Percentiles rank a stretch among this genome's conserved stretches.
Conservation (phyloP, 176 grass and related monocot genomes). For the Zea mays region DNA sequence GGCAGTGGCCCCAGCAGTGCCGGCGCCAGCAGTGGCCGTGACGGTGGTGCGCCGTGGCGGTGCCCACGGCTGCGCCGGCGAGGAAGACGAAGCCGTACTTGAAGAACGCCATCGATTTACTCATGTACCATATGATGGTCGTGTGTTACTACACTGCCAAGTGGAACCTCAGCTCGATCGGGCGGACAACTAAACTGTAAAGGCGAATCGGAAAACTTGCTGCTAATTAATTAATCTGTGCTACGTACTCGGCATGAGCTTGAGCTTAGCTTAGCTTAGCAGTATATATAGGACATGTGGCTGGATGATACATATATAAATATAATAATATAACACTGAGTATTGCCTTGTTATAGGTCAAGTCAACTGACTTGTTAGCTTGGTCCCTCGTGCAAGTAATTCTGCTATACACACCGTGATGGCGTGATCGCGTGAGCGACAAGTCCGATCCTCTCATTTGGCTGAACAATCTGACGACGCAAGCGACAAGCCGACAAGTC, state of each 20-base stretch:
- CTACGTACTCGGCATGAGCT: no score
- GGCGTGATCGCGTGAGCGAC: no score
- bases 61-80: neutral
- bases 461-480: neutral
- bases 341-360: neutral
- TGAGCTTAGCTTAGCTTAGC: no score
- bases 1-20: neutral
- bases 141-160: neutral
- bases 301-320: neutral
- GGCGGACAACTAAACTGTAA: neutral
- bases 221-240: no score
- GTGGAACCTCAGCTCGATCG: neutral
- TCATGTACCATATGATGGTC: no score
- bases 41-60: slow-evolving; percentile 2
- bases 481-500: no score
- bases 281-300: no score
- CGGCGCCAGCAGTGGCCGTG: neutral
- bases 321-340: neutral
- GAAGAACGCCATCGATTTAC: neutral
- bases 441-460: neutral
- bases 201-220: no score
- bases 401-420: neutral
- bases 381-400: slow-evolving; percentile 6
- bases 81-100: slow-evolving; percentile 16
- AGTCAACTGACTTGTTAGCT: neutral